phyloP scores from a whole-genome alignment of 2,329 filamentous ascomycete genomes.

The Thielaviopsis cerberus region DNA sequence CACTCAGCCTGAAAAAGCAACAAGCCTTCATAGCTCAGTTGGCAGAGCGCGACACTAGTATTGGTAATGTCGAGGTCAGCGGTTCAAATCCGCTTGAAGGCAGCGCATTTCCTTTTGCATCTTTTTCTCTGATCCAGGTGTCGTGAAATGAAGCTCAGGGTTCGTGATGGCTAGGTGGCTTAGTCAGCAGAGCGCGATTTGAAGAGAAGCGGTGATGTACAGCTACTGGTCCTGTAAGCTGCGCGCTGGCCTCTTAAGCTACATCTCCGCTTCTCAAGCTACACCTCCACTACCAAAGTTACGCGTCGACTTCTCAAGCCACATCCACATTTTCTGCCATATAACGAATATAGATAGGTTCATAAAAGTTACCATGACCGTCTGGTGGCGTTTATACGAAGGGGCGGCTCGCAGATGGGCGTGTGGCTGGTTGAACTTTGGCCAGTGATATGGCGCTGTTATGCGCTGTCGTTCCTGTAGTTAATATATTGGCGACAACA shows the following conservation, averaged over 20 bases:
- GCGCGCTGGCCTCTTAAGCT: too few species aligned
- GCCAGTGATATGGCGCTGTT: neutral
- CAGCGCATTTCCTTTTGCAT: neutral
- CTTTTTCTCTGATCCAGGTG: neutral
- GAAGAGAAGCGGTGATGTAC: too few species aligned
- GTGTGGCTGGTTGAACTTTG: neutral
- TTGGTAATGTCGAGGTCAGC: constrained; percentile 6
- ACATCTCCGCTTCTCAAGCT: too few species aligned
- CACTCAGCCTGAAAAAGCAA: too few species aligned
- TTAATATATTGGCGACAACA: too few species aligned
- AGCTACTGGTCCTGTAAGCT: too few species aligned
- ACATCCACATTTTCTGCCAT: neutral
- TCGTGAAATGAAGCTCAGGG: too few species aligned
- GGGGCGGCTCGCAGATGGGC: neutral
- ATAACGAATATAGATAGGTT: neutral
- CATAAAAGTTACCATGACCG: too few species aligned
- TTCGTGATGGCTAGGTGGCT: too few species aligned
- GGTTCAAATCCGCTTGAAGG: constrained; percentile 4
- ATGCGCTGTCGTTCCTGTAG: neutral
- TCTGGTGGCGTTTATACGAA: neutral
- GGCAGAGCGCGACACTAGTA: constrained; percentile 11
- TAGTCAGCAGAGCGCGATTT: too few species aligned
- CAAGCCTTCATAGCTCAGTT: constrained; percentile 9
- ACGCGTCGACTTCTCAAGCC: too few species aligned
- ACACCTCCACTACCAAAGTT: too few species aligned